Conservation (phyloP, 2,329 filamentous ascomycete species). For the Colletotrichum endophyticum region DNA sequence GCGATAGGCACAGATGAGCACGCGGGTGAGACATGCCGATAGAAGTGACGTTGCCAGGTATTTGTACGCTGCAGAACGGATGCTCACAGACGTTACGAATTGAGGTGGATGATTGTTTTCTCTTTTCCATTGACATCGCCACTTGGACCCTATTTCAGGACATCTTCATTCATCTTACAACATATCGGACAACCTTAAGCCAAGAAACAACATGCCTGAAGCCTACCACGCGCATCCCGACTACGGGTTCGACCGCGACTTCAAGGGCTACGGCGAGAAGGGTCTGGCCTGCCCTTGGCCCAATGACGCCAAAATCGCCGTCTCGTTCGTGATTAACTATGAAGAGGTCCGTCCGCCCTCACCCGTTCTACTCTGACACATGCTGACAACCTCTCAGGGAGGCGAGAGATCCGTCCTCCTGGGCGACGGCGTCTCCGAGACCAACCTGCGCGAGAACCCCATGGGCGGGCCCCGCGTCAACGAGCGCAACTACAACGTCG, state of each 20-base stretch:
- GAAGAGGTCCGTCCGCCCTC: constrained; percentile 38
- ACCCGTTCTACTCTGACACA: background rate
- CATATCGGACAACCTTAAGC: background rate
- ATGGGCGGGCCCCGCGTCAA: constrained; percentile 36
- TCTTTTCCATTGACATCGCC: background rate
- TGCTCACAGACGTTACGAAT: background rate
- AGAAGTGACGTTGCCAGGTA: background rate
- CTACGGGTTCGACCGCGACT: constrained; percentile 34
- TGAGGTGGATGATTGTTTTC: background rate
- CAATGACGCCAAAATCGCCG: constrained; percentile 44
- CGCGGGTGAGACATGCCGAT: background rate
- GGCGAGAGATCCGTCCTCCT: constrained; percentile 40
- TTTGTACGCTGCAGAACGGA: background rate
- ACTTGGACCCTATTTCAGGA: background rate
- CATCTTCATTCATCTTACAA: background rate
- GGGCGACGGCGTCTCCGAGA: constrained; percentile 42
- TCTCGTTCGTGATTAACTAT: constrained; percentile 51
- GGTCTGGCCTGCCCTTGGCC: constrained; percentile 41
- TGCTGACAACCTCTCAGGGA: constrained; percentile 18
- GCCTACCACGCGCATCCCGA: constrained; percentile 30
- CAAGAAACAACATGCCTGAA: constrained; percentile 26
- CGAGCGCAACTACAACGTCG: constrained; percentile 50
- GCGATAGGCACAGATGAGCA: background rate
- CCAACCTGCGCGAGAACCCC: constrained; percentile 43
- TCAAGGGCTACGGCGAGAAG: constrained; percentile 44